These are phyloP conservation scores for Aspergillus aculeatinus DNA, from an alignment of 2,329 filamentous ascomycete genomes.

Conservation along the genomic window DNA sequence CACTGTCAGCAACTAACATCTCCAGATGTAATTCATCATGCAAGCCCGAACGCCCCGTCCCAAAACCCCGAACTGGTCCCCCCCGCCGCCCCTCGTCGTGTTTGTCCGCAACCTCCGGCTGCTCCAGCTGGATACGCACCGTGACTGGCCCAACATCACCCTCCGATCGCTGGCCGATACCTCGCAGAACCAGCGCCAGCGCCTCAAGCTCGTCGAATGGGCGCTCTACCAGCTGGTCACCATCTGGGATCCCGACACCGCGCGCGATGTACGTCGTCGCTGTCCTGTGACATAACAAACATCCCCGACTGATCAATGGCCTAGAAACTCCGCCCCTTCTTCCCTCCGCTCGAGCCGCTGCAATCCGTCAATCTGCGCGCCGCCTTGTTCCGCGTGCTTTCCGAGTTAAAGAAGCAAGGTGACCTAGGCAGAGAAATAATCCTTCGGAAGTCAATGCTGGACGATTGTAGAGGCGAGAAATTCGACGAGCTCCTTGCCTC, in stretches of 20 bases:
- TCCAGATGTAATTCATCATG: conserved; percentile 26
- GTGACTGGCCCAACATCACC: conserved; percentile 79
- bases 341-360: conserved; percentile 83
- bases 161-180: conserved; percentile 68
- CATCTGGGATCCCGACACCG: conserved; percentile 76
- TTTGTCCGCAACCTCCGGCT: conserved; percentile 84
- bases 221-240: conserved; percentile 82
- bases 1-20: background rate
- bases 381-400: conserved; percentile 75
- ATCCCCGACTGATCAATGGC: conserved; percentile 8
- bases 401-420: conserved; percentile 84
- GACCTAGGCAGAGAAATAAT: conserved; percentile 75
- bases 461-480: conserved; percentile 90
- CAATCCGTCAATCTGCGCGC: conserved; percentile 89
- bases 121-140: conserved; percentile 70
- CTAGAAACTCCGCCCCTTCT: conserved; percentile 85
- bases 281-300: background rate
- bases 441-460: conserved; percentile 89
- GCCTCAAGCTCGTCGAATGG: conserved; percentile 85
- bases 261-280: conserved; percentile 60
- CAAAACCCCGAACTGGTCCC: conserved; percentile 37
- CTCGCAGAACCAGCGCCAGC: conserved; percentile 73
- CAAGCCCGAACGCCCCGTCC: conserved; percentile 33
- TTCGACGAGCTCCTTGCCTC: conserved; percentile 81
- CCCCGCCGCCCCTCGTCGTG: conserved; percentile 58